Base-by-base conservation (phyloP, 1,284 basidiomycete species). In the Heliocybe sulcata region DNA sequence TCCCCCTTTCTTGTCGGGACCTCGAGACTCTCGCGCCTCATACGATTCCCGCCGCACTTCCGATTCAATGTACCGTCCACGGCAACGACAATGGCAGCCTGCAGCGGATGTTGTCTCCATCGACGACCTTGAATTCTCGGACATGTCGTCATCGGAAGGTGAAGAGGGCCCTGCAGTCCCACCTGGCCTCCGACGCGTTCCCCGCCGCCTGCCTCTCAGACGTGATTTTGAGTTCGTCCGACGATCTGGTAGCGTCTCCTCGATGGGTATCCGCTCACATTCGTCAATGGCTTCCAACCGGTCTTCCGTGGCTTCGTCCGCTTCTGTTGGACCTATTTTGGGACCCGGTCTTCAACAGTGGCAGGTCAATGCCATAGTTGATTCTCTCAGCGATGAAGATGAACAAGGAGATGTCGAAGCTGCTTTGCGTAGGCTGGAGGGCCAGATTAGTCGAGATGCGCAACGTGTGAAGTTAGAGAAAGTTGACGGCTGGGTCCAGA, bases 401-500 rank as follows among this genome's bases (percentile, higher is more conserved):
- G 87, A 85, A 56, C 77, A 68, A 2, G 90, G 90, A 0, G 91
- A 89, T 61, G 86, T 90, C 16, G 90, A 92, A 52, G 87, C 84
- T 8, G 92, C 92, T 4, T 65, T 94, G 57, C 76, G 79, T 38
- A 75, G 87, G 10, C 75, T 94, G 50, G 91, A 94, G 67, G 92
- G 92, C 0, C 83, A 92, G 64, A 89, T 94, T 56, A 90, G 89
- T 66, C 79, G 79, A 0, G 74, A 82, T 59, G 78, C 82, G 61
- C 80, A 86, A 63, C 73, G 79, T 59, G 82, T 84, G 62, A 91
- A 88, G 64, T 80, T 80, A 45, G 74, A 75, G 53, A 91, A 90
- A 64, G 90, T 94, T 2, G 86, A 92, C 65, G 79, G 81, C 9
- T 92, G 90, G 87, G 83, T 94, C 55, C 79, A 81, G 59, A 81